phyloP scores from a whole-genome alignment of 768 basidiomycete species.

The Tulasnella calospora region DNA sequence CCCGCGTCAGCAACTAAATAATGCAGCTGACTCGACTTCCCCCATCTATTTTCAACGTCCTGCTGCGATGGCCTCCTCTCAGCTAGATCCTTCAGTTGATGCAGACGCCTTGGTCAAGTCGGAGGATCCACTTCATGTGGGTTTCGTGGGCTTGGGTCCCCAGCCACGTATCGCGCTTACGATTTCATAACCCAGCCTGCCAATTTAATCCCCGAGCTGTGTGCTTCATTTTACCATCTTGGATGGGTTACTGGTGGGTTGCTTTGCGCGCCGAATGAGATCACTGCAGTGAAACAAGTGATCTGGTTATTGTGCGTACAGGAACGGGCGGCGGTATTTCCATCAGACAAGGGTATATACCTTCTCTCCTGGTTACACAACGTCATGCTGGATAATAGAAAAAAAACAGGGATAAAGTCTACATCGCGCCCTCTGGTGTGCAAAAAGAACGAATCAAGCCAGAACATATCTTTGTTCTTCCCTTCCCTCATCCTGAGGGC shows the following conservation, averaged over 20 bases:
- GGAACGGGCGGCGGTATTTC: slow-evolving; percentile 54
- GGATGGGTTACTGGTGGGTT: slow-evolving; percentile 94
- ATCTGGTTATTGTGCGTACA: background rate
- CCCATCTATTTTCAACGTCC: background rate
- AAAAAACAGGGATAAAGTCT: slow-evolving; percentile 62
- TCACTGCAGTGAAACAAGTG: background rate
- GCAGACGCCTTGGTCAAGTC: slow-evolving; percentile 19
- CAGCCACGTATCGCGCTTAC: background rate
- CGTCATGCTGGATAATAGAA: background rate
- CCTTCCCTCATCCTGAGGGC: slow-evolving; percentile 66
- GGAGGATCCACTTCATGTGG: slow-evolving; percentile 18
- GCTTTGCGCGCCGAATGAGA: slow-evolving; percentile 34
- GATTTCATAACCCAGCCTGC: slow-evolving; percentile 56
- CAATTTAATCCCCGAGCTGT: slow-evolving; percentile 85
- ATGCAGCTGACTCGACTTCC: background rate
- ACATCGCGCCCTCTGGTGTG: slow-evolving; percentile 82
- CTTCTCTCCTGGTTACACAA: background rate
- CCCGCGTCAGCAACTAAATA: background rate
- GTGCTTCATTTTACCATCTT: slow-evolving; percentile 74
- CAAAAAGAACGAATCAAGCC: slow-evolving; percentile 86
- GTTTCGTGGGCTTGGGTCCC: background rate
- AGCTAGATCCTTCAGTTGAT: background rate
- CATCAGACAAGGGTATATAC: slow-evolving; percentile 59
- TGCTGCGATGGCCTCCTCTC: background rate
- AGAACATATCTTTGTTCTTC: slow-evolving; percentile 81